Evolutionary conservation across 768 basidiomycete species (phyloP), one percentile per base, ranked within the genome.

Genomic region (Lactarius quietus): DNA sequence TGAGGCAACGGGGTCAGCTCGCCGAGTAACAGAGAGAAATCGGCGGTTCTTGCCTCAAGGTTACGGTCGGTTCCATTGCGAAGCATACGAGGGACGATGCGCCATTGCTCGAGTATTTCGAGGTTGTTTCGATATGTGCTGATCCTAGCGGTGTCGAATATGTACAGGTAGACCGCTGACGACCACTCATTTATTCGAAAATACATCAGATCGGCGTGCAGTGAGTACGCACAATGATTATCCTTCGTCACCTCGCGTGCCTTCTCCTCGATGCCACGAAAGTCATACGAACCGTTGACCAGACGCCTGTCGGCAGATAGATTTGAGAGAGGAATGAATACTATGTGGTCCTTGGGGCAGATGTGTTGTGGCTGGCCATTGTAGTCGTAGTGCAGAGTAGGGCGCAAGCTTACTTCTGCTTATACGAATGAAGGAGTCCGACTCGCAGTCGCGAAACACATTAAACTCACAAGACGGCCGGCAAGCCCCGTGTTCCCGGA

Each of bases 21-120:
- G 14, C 38, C 61, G 10, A 15, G 20, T 51, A 14, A 56, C 56
- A 23, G 48, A 3, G 52, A 17, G 36, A n/a, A 12, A 33, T n/a
- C 14, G 20, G 20, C 54, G 2, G n/a, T 18, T 64, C 78, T 58
- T 69, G 88, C 91, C 69, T 88, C 82, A 33, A 33, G 72, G 56
- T 73, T 83, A 26, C 90, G 82, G 23, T 76, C 73, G 6, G 84
- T 84, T 0, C 82, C 82, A 67, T 86, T 78, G 23, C 84, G 80
- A 35, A 93, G 82, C 90, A 92, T 91, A 6, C 87, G 83, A 3
- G 92, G 92, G n/a, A 94, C 78, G 72, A 95, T 89, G 39, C 82
- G 83, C 80, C 83, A 93, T 61, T 80, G 84, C 28, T 84, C 78
- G 61, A 93, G 81, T 3, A 85, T 87, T 43, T 76, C 80, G 38